Evolutionary conservation across 2,329 filamentous ascomycete genomes (phyloP).

Genomic region (Cercospora zeina): DNA sequence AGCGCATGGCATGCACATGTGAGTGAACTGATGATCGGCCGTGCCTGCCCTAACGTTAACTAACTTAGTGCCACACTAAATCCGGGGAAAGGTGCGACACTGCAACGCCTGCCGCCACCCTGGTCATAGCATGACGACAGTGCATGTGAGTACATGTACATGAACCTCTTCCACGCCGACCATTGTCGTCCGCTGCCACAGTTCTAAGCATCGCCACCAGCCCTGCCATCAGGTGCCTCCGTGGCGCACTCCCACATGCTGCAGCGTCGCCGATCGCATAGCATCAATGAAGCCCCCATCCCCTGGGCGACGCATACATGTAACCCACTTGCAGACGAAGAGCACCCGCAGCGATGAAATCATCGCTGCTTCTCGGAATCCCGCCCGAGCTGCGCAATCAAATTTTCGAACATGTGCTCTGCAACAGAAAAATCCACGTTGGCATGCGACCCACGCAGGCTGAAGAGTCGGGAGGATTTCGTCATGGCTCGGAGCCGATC

Average conservation of each 20-base stretch:
- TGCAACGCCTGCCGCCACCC: conserved; percentile 8
- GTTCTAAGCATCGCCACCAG: too few species aligned
- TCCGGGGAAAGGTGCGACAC: conserved; percentile 9
- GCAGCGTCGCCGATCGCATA: neutral
- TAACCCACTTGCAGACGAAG: neutral
- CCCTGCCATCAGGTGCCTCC: neutral
- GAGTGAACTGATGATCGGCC: conserved; percentile 7
- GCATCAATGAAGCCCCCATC: neutral
- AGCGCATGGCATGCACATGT: neutral
- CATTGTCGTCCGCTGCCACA: neutral
- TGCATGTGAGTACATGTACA: neutral
- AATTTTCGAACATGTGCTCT: conserved; percentile 26
- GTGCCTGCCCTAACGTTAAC: conserved; percentile 10
- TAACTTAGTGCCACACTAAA: conserved; percentile 1
- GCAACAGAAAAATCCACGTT: conserved; percentile 21
- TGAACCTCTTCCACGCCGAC: neutral
- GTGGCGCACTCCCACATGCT: neutral
- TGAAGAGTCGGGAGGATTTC: conserved; percentile 18
- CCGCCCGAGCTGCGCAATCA: conserved; percentile 24
- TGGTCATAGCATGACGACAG: conserved; percentile 9
- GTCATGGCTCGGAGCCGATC: neutral
- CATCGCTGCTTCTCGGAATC: conserved; percentile 21
- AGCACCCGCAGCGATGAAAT: neutral
- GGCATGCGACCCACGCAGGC: conserved; percentile 19
- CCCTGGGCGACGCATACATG: neutral